These are phyloP conservation scores for Beta corolliflora DNA, from an alignment of 179 eudicot genomes.

Conservation along the genomic window DNA sequence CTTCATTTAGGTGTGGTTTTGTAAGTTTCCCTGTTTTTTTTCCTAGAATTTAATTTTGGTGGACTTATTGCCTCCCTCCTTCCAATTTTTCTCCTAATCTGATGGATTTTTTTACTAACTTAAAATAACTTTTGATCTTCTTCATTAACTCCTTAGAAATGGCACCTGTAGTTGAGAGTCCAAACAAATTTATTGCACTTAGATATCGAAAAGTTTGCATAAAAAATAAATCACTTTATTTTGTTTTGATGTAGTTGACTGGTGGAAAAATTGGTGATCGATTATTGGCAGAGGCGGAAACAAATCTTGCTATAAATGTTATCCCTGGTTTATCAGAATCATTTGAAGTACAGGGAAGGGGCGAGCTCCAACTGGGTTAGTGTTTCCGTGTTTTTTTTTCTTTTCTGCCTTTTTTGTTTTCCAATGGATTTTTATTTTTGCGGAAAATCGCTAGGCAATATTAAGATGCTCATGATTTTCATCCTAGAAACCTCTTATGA, in stretches of 20 bases:
- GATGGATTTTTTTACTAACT: not conserved
- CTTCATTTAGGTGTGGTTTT: not conserved
- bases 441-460: not conserved
- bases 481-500: not conserved
- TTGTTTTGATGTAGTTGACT: slow-evolving; percentile 67
- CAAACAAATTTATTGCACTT: not conserved
- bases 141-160: not conserved
- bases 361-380: slow-evolving; percentile 96
- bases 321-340: slow-evolving; percentile 86
- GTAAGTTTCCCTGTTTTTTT: not conserved
- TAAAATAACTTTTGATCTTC: no score
- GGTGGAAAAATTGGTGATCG: slow-evolving; percentile 99
- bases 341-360: slow-evolving; percentile 97
- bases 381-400: slow-evolving; percentile 7
- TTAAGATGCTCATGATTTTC: not conserved
- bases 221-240: not conserved
- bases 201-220: not conserved
- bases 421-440: not conserved
- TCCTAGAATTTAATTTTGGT: no score
- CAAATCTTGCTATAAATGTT: slow-evolving; percentile 96
- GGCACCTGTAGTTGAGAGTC: not conserved
- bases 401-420: slow-evolving; percentile 4
- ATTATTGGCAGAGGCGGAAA: slow-evolving; percentile 93
- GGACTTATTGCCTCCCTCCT: not conserved
- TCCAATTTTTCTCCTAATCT: not conserved